Base-by-base conservation (phyloP, 345 rosid species). In the Gossypium sturtianum region DNA sequence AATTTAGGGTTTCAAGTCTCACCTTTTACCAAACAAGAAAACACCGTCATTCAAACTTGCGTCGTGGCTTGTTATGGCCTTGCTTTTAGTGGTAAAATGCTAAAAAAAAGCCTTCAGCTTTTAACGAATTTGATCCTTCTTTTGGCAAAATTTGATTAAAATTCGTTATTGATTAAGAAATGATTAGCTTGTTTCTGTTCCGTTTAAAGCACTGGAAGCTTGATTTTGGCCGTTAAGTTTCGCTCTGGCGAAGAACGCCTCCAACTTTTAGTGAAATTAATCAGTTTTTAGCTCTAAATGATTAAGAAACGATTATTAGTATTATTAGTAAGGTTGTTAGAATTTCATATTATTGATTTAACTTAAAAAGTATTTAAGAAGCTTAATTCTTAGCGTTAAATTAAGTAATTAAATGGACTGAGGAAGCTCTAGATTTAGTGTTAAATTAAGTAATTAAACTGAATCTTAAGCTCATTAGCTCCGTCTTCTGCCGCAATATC, bases 21-120 rank as follows among this genome's bases (percentile, higher is more conserved):
- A 68, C 97, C 94, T 0, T 94, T 94, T 70, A 92, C 97, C 16
- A 88, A 89, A 79, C 97, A 94, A 80, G 98, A 94, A 87, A 92
- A 92, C 81, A 89, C 97, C 45, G 97, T 94, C 59, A 89, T 94
- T 48, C 98, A 94, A 80, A 94, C 98, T 58, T 90, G 97, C 73
- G 97, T 94, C n/a, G 98, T 94, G 17, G 98, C 97, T 47, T 90
- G 97, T 80, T 94, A 92, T 20, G 97, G 97, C 83, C 97, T 94
- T 63, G 97, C 97, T 29, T 92, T 82, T 74, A 94, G 97, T 77
- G 97, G 98, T 80, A 71, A 52, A 23, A 29, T 16, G 8, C 16
- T 22, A 2, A 22, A 67, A 29, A 29, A 48, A 23, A 22, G 56
- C 56, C 29, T 25, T 67, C 8, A 48, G 16, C 15, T 47, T 67